Evolutionary conservation across 495 filamentous ascomycete genomes (phyloP).

Genomic region (Pseudoneurospora amorphoporcata): DNA sequence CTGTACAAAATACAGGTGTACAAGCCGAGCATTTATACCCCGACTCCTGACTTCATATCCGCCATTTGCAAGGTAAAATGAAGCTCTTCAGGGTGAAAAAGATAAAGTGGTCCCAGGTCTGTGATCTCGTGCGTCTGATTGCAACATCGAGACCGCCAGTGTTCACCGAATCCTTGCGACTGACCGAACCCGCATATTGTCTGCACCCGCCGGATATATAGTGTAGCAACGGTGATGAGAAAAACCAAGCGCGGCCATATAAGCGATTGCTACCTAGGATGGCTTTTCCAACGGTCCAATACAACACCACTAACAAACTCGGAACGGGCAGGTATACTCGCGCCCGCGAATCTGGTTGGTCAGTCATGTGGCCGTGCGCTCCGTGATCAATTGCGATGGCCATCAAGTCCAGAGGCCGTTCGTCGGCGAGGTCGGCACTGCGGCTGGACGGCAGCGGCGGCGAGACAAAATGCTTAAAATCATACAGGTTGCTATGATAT

Average conservation of each 20-base stretch:
- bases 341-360: background rate
- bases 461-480: background rate
- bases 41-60: background rate
- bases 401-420: background rate
- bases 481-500: background rate
- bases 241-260: background rate
- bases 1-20: background rate
- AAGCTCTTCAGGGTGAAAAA: background rate
- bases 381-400: background rate
- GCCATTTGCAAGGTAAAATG: background rate
- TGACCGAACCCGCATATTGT: background rate
- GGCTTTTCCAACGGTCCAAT: background rate
- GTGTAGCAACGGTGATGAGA: background rate
- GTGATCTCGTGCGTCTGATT: background rate
- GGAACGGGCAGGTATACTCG: background rate
- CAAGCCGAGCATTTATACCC: background rate
- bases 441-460: background rate
- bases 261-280: background rate
- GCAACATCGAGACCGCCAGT: background rate
- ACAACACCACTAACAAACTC: background rate
- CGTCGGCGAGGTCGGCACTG: background rate
- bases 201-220: background rate
- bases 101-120: background rate
- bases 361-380: background rate
- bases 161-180: background rate